These are phyloP conservation scores for Chaetomium tenue DNA, from an alignment of 495 filamentous ascomycete species.

Conservation along the genomic window DNA sequence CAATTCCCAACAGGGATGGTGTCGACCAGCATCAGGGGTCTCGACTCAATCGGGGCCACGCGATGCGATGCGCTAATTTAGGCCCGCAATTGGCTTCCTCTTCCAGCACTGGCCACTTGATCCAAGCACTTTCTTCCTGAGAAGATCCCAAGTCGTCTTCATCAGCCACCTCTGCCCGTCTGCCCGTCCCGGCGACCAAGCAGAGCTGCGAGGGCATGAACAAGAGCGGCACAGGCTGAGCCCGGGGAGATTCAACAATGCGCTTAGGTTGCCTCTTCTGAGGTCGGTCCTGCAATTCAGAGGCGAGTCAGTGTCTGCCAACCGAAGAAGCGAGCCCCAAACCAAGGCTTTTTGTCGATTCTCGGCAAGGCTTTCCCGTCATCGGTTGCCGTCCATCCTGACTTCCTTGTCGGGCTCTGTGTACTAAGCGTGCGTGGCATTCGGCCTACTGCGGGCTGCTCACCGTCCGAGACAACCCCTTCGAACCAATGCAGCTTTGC, in stretches of 20 bases:
- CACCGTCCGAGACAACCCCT: constrained; percentile 13
- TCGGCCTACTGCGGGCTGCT: constrained; percentile 2
- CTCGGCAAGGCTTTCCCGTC: too few species aligned
- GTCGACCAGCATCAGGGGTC: not conserved
- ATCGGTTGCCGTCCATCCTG: too few species aligned
- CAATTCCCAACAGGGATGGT: not conserved
- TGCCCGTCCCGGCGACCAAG: not conserved
- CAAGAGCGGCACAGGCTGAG: constrained; percentile 19
- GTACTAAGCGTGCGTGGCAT: constrained; percentile 7
- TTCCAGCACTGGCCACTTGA: not conserved
- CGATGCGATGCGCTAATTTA: constrained; percentile 1
- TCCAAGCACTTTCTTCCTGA: not conserved
- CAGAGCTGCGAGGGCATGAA: constrained; percentile 7
- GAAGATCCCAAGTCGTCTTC: not conserved
- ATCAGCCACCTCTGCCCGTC: not conserved
- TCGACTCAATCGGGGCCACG: constrained; percentile 5
- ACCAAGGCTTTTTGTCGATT: constrained; percentile 10
- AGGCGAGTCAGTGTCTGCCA: not conserved
- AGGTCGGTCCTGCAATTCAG: not conserved
- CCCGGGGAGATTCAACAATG: constrained; percentile 16
- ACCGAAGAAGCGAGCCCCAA: not conserved
- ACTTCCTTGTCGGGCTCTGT: too few species aligned
- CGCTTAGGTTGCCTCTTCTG: not conserved
- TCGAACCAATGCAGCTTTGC: constrained; percentile 9
- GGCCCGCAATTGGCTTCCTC: not conserved